Evolutionary conservation across 2,329 filamentous ascomycete genomes (phyloP).

Genomic region (Herpomyces periplanetae): DNA sequence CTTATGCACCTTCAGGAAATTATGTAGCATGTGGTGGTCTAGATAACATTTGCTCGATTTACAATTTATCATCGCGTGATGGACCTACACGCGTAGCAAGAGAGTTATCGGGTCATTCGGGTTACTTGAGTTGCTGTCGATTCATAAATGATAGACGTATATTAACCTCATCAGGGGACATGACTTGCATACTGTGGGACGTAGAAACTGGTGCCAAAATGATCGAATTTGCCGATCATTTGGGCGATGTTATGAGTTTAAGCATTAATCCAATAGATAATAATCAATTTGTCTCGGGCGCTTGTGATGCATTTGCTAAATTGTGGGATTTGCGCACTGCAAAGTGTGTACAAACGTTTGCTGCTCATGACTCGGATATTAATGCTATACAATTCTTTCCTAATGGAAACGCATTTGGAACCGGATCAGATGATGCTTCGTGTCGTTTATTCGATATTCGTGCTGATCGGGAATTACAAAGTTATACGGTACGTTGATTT

Average conservation of each 20-base stretch:
- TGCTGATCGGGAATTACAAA: constrained; percentile 40
- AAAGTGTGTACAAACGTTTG: constrained; percentile 93
- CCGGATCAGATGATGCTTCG: constrained; percentile 82
- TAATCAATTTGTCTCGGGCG: constrained; percentile 96
- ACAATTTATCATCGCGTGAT: constrained; percentile 85
- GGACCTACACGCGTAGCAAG: constrained; percentile 85
- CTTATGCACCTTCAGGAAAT: constrained; percentile 88
- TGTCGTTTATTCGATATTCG: constrained; percentile 93
- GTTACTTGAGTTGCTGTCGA: constrained; percentile 86
- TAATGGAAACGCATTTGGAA: constrained; percentile 89
- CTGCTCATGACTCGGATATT: constrained; percentile 91
- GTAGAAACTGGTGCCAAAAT: constrained; percentile 91
- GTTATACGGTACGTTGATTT: constrained; percentile 16
- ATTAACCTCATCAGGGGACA: constrained; percentile 85
- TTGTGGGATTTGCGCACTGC: constrained; percentile 94
- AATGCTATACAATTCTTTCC: constrained; percentile 99
- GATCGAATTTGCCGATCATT: constrained; percentile 86
- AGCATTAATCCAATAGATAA: constrained; percentile 97
- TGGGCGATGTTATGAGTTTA: constrained; percentile 97
- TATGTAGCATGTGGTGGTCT: constrained; percentile 93
- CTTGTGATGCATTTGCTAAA: constrained; percentile 92
- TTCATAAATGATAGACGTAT: constrained; percentile 97
- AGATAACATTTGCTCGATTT: constrained; percentile 98
- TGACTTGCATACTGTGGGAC: constrained; percentile 99
- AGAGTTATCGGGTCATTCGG: constrained; percentile 80